Evolutionary conservation across 2,329 filamentous ascomycete species (phyloP).

Genomic region (Beauveria asiatica): DNA sequence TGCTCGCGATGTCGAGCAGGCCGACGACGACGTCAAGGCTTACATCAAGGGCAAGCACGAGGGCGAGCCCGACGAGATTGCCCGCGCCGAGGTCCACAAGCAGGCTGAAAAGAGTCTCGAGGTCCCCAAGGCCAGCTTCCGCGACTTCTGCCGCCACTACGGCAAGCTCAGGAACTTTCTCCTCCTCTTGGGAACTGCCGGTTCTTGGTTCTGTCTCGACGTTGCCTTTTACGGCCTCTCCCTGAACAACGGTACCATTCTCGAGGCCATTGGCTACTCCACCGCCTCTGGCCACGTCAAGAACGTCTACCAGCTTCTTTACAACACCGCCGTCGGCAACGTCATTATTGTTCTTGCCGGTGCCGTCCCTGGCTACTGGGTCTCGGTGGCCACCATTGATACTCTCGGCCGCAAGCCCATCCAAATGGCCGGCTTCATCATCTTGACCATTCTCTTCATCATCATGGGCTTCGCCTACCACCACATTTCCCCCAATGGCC

Average conservation of each 20-base stretch:
- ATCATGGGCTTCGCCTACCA: conserved; percentile 56
- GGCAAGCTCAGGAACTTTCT: conserved; percentile 61
- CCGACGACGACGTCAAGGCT: conserved; percentile 62
- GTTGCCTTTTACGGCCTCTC: conserved; percentile 59
- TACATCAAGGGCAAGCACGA: conserved; percentile 60
- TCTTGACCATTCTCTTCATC: conserved; percentile 53
- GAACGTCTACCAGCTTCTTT: conserved; percentile 60
- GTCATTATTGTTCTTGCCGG: conserved; percentile 71
- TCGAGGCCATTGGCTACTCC: conserved; percentile 63
- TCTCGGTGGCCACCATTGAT: conserved; percentile 66
- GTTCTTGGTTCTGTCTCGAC: conserved; percentile 70
- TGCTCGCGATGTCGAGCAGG: conserved; percentile 65
- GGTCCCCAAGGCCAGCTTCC: conserved; percentile 61
- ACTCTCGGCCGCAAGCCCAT: conserved; percentile 70
- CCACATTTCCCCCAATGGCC: conserved; percentile 40
- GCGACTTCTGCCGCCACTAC: conserved; percentile 66
- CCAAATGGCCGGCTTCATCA: conserved; percentile 55
- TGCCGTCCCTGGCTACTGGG: conserved; percentile 76
- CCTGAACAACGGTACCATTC: conserved; percentile 67
- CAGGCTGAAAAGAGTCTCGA: conserved; percentile 46
- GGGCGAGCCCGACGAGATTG: conserved; percentile 57
- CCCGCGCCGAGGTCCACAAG: conserved; percentile 49
- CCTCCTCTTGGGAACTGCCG: conserved; percentile 68
- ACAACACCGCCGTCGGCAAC: conserved; percentile 70
- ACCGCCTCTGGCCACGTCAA: conserved; percentile 34